Evolutionary conservation across 148 eudicot genomes (phyloP), one percentile per base, ranked within the genome.

Genomic region (Fallopia convolvulus): DNA sequence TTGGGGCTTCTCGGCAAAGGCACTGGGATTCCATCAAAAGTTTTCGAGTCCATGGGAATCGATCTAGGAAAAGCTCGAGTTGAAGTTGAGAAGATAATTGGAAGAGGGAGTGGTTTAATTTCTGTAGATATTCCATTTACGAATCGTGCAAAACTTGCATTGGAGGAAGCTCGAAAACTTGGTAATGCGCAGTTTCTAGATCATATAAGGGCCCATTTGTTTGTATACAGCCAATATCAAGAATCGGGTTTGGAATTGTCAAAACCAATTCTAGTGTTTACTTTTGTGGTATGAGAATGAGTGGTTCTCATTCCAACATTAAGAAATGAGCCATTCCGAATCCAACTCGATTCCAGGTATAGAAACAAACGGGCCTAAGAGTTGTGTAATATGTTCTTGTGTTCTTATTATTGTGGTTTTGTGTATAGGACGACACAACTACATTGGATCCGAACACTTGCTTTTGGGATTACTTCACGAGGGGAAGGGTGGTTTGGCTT

Each of bases 11-110:
- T 93, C 79, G 97, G 98, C 79, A 97, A 93, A 85, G 94, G 94
- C 74, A 91, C 97, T 66, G 98, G 98, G 21, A 93, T 93, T 83
- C 97, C 97, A 81, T 97, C 98, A 41, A 91, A 93, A 86, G 97
- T 93, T 72, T 83, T 93, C 46, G 91, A 91, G 81, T 93, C 98
- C 36, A 93, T 90, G 98, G 97, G 98, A 74, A 93, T 93, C 56
- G 90, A 86, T 82, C 82, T 93, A 83, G 91, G 89, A 8, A 44
- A 44, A 44, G 47, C 47, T 44, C 11, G 47, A 6, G 11, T 9
- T 9, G 47, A 44, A 44, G 47, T 9, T 44, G 47, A 44, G 10
- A 44, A 6, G 47, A 6, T 44, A 1, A 9, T 9, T 44, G 47
- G 98, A 52, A 86, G 97, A 60, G 97, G 98, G 30, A 86, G 92